A percentile compares a stretch with the other conserved stretches of the same genome.
Conservation (phyloP, 352 stramenopile genomes). For the Globisporangium nunn region DNA sequence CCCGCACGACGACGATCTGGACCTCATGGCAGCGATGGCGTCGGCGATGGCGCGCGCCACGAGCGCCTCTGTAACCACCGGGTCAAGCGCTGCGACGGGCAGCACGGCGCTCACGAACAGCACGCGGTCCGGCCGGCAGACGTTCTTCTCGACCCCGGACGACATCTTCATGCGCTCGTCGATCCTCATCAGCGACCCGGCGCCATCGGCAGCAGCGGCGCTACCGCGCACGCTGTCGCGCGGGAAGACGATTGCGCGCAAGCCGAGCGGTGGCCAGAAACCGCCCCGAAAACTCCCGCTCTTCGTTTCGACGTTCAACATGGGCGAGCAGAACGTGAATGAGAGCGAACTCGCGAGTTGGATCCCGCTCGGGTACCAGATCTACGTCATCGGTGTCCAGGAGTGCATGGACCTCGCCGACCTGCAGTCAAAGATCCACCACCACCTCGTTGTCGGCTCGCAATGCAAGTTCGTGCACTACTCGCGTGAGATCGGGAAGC, state of each 20-base stretch:
- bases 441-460: conserved; percentile 46
- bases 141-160: conserved; percentile 5
- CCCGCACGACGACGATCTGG: conserved; percentile 15
- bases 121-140: not conserved
- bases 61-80: not conserved
- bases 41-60: not conserved
- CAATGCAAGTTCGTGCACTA: conserved; percentile 68
- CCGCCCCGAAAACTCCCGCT: conserved; percentile 45
- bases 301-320: conserved; percentile 84
- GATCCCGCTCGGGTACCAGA: conserved; percentile 37
- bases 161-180: conserved; percentile 14
- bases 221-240: conserved; percentile 5
- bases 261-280: conserved; percentile 3
- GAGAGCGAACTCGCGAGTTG: conserved; percentile 54
- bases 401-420: conserved; percentile 85
- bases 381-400: conserved; percentile 18
- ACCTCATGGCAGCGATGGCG: conserved; percentile 11
- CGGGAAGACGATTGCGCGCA: not conserved
- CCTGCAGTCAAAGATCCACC: conserved; percentile 56
- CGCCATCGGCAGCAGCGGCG: not conserved
- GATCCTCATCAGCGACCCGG: conserved; percentile 4
- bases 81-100: not conserved
- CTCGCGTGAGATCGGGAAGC: conserved; percentile 75
- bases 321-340: conserved; percentile 69
- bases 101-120: conserved; percentile 3